Percentiles rank a stretch among this genome's conserved stretches.
phyloP scores from a whole-genome alignment of 495 filamentous ascomycete species.

The Amorphotheca resinae region DNA sequence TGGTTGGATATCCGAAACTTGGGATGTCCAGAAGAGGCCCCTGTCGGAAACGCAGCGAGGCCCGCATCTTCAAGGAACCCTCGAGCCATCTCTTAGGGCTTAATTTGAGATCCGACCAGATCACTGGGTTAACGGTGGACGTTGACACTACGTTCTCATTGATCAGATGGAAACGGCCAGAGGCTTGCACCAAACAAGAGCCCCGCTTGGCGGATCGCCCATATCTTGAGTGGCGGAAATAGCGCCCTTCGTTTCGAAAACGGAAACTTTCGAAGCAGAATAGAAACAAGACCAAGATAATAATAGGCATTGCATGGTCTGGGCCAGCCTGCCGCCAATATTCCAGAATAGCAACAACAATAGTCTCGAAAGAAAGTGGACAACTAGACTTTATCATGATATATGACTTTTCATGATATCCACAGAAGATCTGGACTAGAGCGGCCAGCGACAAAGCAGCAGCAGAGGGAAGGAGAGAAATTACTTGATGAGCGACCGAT shows the following conservation, averaged over 20 bases:
- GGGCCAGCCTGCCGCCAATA: too few relatives aligned
- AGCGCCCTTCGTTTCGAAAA: constrained; percentile 12
- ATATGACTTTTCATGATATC: too few relatives aligned
- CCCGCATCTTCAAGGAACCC: neutral
- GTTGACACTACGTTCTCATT: constrained; percentile 8
- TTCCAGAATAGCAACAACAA: too few relatives aligned
- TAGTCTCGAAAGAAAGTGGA: too few relatives aligned
- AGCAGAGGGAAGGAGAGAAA: too few relatives aligned
- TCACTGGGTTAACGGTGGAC: neutral
- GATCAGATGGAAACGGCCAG: constrained; percentile 14
- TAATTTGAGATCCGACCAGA: constrained; percentile 6
- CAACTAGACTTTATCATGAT: too few relatives aligned
- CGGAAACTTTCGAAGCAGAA: constrained; percentile 6
- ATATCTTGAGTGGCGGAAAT: neutral
- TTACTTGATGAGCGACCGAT: too few relatives aligned
- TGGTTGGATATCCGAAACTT: constrained; percentile 1
- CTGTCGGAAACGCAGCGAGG: constrained; percentile 1
- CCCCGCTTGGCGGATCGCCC: neutral
- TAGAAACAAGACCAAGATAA: constrained; percentile 11
- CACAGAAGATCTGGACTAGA: too few relatives aligned
- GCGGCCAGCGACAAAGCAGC: too few relatives aligned
- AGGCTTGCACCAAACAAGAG: too few relatives aligned
- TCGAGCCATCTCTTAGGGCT: constrained; percentile 14
- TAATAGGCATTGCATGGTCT: neutral
- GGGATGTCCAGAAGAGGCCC: neutral